Percentiles rank a stretch among this genome's conserved stretches.
These are phyloP conservation scores for Vitis rupestris DNA, from an alignment of 164 flowering plant genomes.

Conservation along the genomic window DNA sequence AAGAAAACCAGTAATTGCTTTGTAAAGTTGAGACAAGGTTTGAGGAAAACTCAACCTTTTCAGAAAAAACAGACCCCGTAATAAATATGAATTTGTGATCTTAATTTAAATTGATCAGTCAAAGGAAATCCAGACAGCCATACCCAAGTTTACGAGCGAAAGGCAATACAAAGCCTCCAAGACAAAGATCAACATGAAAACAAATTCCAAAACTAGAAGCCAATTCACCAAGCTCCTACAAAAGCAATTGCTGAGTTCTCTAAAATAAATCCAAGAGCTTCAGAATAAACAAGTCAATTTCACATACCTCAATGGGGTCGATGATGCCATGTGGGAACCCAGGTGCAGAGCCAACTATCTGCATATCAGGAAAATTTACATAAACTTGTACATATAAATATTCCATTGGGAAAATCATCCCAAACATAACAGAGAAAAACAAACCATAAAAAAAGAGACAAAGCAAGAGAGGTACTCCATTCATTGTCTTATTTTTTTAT, in stretches of 20 bases:
- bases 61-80: not conserved
- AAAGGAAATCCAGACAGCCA: slow-evolving; percentile 9
- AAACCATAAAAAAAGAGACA: not conserved
- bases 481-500: not conserved
- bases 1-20: not conserved
- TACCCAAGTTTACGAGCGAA: slow-evolving; percentile 98
- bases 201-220: slow-evolving; percentile 74
- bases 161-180: slow-evolving; percentile 97
- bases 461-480: not conserved
- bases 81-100: not conserved
- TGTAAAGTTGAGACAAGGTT: not conserved
- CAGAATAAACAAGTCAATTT: not conserved
- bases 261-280: not conserved
- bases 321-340: slow-evolving; percentile 98
- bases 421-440: too few relatives aligned
- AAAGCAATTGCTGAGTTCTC: not conserved
- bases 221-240: slow-evolving; percentile 90
- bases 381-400: not conserved
- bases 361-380: slow-evolving; percentile 21
- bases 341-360: slow-evolving; percentile 99
- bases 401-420: not conserved
- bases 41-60: not conserved
- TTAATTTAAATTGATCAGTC: not conserved
- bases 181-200: slow-evolving; percentile 96
- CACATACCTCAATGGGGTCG: slow-evolving; percentile 86